Evolutionary conservation across 2,329 filamentous ascomycete species (phyloP), one percentile per base, ranked within the genome.

Genomic region (Hypoxylon sp.): DNA sequence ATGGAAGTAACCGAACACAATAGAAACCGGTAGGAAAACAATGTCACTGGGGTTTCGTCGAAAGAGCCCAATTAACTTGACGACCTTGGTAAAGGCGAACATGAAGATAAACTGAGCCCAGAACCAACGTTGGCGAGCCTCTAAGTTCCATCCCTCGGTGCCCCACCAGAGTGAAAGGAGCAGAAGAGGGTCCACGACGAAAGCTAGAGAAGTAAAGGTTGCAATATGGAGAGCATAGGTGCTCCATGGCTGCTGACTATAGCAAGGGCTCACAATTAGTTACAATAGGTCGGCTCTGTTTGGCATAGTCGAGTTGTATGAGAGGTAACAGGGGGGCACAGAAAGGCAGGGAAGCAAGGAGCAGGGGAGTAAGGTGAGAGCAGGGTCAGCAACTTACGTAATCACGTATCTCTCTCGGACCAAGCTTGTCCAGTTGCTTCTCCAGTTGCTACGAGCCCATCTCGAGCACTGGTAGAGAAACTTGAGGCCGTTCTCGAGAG

Each of bases 381-480:
- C 54, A 55, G 17, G 44, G 29, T 46, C 39, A 51, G 61, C 69
- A 31, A 90, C 94, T 91, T 87, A 97, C 94, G 83, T 90, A 90
- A 92, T 94, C 76, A 98, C 93, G 77, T 94, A 88, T 78, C 91
- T 85, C 82, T 98, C 95, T 71, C 89, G 88, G 71, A 95, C 87
- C 77, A 98, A 86, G 80, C 94, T 98, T 58, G 94, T 98, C 81
- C 94, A 91, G 81, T 98, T 98, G 84, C 94, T 97, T 78, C 95
- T 88, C 95, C 95, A 98, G 82, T 98, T 98, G 85, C 94, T 98
- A 76, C 95, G 90, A 47, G 96, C 94, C 95, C 95, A 98, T 52
- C 95, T 89, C 51, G 95, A 89, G 81, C 95, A 98, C 81, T 98
- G 95, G 78, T 93, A 95, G 71, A 98, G 84, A 78, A 97, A 98